Evolutionary conservation across 2,329 filamentous ascomycete species (phyloP), one percentile per base, ranked within the genome.

Genomic region (Emericellopsis atlantica): DNA sequence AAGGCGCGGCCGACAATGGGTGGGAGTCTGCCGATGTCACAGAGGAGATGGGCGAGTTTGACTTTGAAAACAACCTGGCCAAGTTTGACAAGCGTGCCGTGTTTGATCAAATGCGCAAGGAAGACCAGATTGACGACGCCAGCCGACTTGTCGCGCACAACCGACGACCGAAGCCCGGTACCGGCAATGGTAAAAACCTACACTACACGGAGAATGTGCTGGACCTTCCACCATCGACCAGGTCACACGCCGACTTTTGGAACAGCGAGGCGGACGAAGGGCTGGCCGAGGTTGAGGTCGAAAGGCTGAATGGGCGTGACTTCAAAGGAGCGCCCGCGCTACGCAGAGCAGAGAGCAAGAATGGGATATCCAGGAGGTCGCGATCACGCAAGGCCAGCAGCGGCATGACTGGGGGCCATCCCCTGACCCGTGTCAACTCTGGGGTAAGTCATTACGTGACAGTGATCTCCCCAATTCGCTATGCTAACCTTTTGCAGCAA

Each of bases 1-100:
- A 59, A 32, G 41, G 36, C 49, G 59, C 56, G 36, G 56, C 56
- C 24, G 74, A 86, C 35, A 93, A 87, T 56, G 90, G 87, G 4
- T 96, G 90, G 89, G 88, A 86, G 4, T 95, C 90, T 0, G 92
- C 95, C 55, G 90, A 96, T 54, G 89, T 90, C 18, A 95, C 87
- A 0, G 92, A 96, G 61, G 90, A 93, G 55, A 76, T 92, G 69
- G 86, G 84, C 10, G 92, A 96, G 45, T 96, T 96, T 51, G 90
- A 96, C 59, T 96, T 96, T 53, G 81, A 85, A 51, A 80, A 79
- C 41, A 88, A 88, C 48, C 70, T 96, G 26, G 89, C 86, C 37
- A 94, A 95, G 54, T 96, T 96, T 52, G 89, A 96, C 66, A 96
- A 96, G 65, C 78, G 82, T 42, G 81, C 80, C 2, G 78, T 96